These are phyloP conservation scores for Turnera subulata DNA, from an alignment of 345 rosid genomes.

Conservation along the genomic window DNA sequence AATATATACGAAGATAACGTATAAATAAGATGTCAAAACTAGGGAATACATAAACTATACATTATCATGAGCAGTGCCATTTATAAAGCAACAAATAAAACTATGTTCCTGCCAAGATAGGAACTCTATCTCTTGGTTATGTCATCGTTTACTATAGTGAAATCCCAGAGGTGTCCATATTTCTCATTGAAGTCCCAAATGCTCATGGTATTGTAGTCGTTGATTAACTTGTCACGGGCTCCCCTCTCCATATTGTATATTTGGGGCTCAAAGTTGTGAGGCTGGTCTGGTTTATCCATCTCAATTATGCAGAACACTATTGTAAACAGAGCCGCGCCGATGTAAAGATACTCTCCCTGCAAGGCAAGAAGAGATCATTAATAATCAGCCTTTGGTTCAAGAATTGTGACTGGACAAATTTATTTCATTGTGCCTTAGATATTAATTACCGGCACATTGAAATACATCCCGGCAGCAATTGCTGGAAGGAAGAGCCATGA, in stretches of 20 bases:
- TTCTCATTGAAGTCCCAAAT: slow-evolving; percentile 94
- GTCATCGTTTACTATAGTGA: slow-evolving; percentile 61
- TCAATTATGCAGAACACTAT: slow-evolving; percentile 63
- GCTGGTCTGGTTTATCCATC: slow-evolving; percentile 90
- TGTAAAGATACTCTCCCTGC: slow-evolving; percentile 78
- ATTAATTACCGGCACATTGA: slow-evolving; percentile 75
- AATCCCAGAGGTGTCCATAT: slow-evolving; percentile 92
- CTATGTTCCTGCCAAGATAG: no score
- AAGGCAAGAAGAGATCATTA: slow-evolving; percentile 2
- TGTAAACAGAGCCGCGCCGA: slow-evolving; percentile 72
- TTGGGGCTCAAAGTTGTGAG: slow-evolving; percentile 92
- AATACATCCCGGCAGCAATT: slow-evolving; percentile 61
- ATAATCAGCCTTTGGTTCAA: no score
- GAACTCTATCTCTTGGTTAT: slow-evolving; percentile 57
- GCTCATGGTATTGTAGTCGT: slow-evolving; percentile 78
- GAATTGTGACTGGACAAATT: no score
- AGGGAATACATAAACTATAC: no score
- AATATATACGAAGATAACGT: no score
- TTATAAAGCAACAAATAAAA: no score
- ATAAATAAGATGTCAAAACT: no score
- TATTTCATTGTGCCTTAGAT: no score
- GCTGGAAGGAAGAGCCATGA: slow-evolving; percentile 92
- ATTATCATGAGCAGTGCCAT: no score
- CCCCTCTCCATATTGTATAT: slow-evolving; percentile 83
- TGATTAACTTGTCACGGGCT: slow-evolving; percentile 82